Evolutionary conservation across 2,329 filamentous ascomycete species (phyloP).

Genomic region (Diaporthe destruens): DNA sequence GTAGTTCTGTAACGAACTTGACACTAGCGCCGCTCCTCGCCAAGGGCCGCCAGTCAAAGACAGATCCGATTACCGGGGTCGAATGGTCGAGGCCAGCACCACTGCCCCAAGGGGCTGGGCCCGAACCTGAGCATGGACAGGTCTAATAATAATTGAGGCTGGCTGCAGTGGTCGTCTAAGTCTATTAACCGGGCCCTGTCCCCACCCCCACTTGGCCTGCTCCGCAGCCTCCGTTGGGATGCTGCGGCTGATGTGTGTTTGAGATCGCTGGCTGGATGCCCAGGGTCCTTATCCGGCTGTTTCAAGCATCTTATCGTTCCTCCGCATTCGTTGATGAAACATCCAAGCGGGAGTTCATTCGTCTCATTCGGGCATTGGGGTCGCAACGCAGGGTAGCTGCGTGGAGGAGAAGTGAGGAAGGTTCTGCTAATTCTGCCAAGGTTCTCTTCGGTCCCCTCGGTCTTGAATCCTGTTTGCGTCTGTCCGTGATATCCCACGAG

Average conservation of each 20-base stretch:
- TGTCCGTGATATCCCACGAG: slow-evolving; percentile 11
- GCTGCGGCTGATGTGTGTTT: slow-evolving; percentile 13
- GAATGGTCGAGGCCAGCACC: not conserved
- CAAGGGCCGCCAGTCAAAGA: slow-evolving; percentile 15
- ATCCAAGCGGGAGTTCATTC: slow-evolving; percentile 22
- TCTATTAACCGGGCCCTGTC: slow-evolving; percentile 13
- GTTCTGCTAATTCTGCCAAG: no score
- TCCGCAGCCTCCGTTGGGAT: no score
- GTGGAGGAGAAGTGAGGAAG: not conserved
- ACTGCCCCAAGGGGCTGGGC: slow-evolving; percentile 1
- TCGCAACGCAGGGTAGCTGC: slow-evolving; percentile 16
- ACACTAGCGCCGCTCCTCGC: slow-evolving; percentile 17
- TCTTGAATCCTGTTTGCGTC: slow-evolving; percentile 11
- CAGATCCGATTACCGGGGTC: slow-evolving; percentile 6
- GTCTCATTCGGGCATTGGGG: slow-evolving; percentile 25
- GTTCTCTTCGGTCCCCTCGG: no score
- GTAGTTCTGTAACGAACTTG: slow-evolving; percentile 24
- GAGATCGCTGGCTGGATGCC: not conserved
- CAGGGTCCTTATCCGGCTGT: slow-evolving; percentile 21
- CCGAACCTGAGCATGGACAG: not conserved
- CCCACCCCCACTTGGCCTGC: no score
- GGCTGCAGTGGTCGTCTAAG: not conserved
- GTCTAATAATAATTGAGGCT: no score
- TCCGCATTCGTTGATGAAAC: slow-evolving; percentile 30
- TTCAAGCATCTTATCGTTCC: slow-evolving; percentile 29